phyloP scores from a whole-genome alignment of 176 grass and related monocot species.

The Elymus sibiricus region DNA sequence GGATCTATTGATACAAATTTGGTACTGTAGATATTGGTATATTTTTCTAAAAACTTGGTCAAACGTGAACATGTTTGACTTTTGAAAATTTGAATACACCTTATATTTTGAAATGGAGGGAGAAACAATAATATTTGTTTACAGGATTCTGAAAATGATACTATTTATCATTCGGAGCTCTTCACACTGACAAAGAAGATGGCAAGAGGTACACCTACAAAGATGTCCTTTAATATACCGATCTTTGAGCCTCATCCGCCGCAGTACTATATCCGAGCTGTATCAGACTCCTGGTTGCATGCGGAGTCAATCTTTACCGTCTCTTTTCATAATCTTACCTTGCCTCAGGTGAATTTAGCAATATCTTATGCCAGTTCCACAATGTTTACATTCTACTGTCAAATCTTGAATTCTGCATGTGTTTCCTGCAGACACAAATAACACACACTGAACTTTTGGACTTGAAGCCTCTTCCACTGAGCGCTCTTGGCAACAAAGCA shows the following conservation, averaged over 20 bases:
- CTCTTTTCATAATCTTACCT: slow-evolving; percentile 94
- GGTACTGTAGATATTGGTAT: too few species aligned
- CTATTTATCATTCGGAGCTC: slow-evolving; percentile 93
- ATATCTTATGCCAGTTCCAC: slow-evolving; percentile 5
- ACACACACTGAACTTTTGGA: slow-evolving; percentile 97
- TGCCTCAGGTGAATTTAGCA: slow-evolving; percentile 70
- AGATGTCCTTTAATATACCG: slow-evolving; percentile 90
- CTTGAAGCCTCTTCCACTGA: slow-evolving; percentile 90
- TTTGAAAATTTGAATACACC: too few species aligned
- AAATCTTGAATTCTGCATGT: slow-evolving; percentile 24
- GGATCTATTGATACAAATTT: too few species aligned
- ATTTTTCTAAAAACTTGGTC: too few species aligned
- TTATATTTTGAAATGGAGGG: too few species aligned
- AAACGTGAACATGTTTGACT: too few species aligned
- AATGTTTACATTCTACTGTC: not conserved
- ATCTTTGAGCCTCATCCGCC: slow-evolving; percentile 99
- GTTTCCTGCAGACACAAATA: slow-evolving; percentile 73
- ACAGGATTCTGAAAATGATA: slow-evolving; percentile 99
- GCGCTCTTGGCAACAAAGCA: slow-evolving; percentile 65
- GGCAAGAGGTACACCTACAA: slow-evolving; percentile 71
- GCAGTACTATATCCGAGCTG: slow-evolving; percentile 91
- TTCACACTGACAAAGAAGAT: slow-evolving; percentile 93
- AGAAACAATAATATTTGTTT: slow-evolving; percentile 24
- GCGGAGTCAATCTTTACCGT: slow-evolving; percentile 90
- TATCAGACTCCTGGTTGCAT: slow-evolving; percentile 93